phyloP scores from a whole-genome alignment of 768 basidiomycete genomes.

The Serpula lacrymans region DNA sequence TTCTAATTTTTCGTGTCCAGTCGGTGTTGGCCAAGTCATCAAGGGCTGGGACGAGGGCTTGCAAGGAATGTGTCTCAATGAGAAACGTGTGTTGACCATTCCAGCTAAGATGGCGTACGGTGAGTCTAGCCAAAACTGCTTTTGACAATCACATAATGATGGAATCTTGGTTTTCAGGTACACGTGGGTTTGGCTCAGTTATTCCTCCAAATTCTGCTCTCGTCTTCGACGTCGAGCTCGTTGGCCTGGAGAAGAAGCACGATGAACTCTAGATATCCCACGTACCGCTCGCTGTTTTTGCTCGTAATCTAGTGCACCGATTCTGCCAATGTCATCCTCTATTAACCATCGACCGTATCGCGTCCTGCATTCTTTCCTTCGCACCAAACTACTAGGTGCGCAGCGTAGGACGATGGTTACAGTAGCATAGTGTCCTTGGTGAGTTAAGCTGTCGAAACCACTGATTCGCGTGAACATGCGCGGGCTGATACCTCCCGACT shows the following conservation, averaged over 20 bases:
- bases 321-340: too few species aligned
- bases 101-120: conserved; percentile 81
- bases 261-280: conserved; percentile 59
- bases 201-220: conserved; percentile 81
- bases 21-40: conserved; percentile 80
- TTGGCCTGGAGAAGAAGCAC: conserved; percentile 50
- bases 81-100: conserved; percentile 88
- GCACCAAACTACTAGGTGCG: too few species aligned
- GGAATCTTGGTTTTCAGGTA: conserved; percentile 40
- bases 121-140: conserved; percentile 34
- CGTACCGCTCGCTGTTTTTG: too few species aligned
- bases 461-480: too few species aligned
- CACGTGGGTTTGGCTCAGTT: conserved; percentile 67
- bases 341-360: too few species aligned
- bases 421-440: too few species aligned
- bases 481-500: too few species aligned
- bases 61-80: conserved; percentile 78
- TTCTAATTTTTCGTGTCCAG: conserved; percentile 34
- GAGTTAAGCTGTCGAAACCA: too few species aligned
- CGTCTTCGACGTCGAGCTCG: conserved; percentile 84
- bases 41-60: conserved; percentile 84
- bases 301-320: too few species aligned
- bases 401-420: too few species aligned
- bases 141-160: not conserved
- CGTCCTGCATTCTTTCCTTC: too few species aligned